Base-by-base conservation (phyloP, 2,329 filamentous ascomycete genomes). In the Paracamarosporium sp. region DNA sequence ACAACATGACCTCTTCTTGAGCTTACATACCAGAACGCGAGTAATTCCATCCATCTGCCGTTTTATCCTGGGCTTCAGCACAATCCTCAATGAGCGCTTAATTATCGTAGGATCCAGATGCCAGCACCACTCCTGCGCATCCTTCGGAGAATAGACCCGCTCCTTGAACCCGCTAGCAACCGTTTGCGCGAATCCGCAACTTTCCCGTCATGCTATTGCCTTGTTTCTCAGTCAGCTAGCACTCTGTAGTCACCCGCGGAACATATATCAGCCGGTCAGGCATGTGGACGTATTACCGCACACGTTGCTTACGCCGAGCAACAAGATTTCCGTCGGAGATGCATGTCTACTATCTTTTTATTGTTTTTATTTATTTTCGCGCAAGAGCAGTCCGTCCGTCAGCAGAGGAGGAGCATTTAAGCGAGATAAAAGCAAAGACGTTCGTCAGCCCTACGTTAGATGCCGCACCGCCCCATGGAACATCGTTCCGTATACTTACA, bases 81-180 rank as follows among this genome's bases (percentile, higher is more conserved):
- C 13, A 24, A 20, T 48, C 33, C 24, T 22, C 24, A 22, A 20
- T 30, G 4, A n/a, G 36, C 48, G 27, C 48, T 31, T n/a, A 41
- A 31, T 40, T 11, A 27, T 22, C 12, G 25, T 25, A 51, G 48
- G 35, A 33, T 31, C 47, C 17, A 22, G 25, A 30, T 30, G 24
- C 35, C 31, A 50, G 22, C 24, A 40, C 1, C 22, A n/a, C 8
- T 40, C 24, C 46, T 38, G 20, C 22, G 46, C 46, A 50, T 48
- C 46, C 43, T 31, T 46, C 25, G 46, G 46, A 50, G 46, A 50
- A 50, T 50, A n/a, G 31, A 12, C n/a, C 33, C 31, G 5, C 15
- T 50, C 33, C 30, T 24, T 44, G 6, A 22, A 27, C 44, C 44
- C 28, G 24, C 44, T 35, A 22, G 17, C 30, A 35, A 36, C 30